phyloP scores from a whole-genome alignment of 176 grass and related monocot genomes.

The Elaeis guineensis region DNA sequence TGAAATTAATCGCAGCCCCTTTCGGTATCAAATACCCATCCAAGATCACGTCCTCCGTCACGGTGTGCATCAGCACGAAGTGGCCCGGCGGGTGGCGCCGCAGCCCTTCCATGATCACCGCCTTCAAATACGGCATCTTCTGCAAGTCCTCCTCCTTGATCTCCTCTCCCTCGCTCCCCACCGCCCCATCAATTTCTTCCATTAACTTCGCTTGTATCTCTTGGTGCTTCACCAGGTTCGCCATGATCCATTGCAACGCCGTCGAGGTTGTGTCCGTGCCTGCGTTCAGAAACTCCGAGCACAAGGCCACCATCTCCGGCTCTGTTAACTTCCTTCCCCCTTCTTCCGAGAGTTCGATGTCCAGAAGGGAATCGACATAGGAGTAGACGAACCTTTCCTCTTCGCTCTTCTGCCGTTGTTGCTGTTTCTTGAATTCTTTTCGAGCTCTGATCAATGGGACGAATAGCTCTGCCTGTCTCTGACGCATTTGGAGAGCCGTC shows the following conservation, averaged over 20 bases:
- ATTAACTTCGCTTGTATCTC: neutral
- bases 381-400: no score
- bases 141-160: neutral
- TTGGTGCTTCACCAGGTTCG: no score
- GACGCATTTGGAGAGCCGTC: no score
- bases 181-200: neutral
- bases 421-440: no score
- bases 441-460: no score
- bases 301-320: neutral
- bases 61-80: neutral
- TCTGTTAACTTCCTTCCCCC: no score
- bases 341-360: no score
- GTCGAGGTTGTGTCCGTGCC: neutral
- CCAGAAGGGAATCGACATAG: no score
- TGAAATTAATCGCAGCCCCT: neutral
- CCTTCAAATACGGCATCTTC: neutral
- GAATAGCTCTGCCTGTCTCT: no score
- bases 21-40: neutral
- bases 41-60: neutral
- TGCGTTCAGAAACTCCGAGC: conserved; percentile 2
- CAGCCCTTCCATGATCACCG: conserved; percentile 9
- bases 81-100: neutral
- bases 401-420: no score
- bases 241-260: neutral
- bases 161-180: neutral